Conservation (phyloP, 2,329 filamentous ascomycete genomes). For the Alternaria burnsii region DNA sequence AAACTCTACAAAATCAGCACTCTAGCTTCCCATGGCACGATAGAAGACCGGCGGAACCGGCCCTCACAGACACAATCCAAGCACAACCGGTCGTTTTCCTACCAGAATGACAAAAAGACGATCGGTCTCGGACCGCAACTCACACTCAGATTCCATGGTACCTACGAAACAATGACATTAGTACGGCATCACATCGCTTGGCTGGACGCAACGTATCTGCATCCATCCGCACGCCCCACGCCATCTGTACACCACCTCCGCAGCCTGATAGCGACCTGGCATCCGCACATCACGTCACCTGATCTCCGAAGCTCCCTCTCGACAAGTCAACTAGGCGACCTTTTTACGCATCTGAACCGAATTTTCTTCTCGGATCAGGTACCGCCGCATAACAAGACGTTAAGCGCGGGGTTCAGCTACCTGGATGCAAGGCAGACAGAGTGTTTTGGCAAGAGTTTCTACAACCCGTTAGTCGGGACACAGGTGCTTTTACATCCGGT, state of each 20-base stretch:
- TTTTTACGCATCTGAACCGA: conserved; percentile 20
- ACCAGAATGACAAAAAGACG: not conserved
- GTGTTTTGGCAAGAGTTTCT: conserved; percentile 22
- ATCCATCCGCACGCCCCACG: conserved; percentile 1
- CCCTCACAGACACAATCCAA: not conserved
- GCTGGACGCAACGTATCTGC: conserved; percentile 22
- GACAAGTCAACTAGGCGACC: conserved; percentile 9
- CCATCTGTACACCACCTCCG: conserved; percentile 12
- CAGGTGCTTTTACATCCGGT: conserved; percentile 24
- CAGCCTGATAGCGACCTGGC: conserved; percentile 18
- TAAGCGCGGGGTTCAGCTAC: conserved; percentile 21
- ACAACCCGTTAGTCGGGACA: conserved; percentile 23
- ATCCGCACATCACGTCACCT: conserved; percentile 11
- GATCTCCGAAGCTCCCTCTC: conserved; percentile 21
- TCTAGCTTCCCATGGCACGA: conserved; percentile 17
- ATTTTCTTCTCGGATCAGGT: conserved; percentile 23
- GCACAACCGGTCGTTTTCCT: not conserved
- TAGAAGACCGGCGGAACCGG: conserved; percentile 4
- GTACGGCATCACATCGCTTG: conserved; percentile 25
- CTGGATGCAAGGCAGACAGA: conserved; percentile 7
- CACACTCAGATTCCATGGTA: conserved; percentile 17
- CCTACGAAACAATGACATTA: conserved; percentile 27
- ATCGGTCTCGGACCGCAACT: conserved; percentile 5
- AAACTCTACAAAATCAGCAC: conserved; percentile 20
- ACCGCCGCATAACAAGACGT: conserved; percentile 8